Percentiles rank a stretch among this genome's conserved stretches.
Evolutionary conservation across 164 flowering plant genomes (phyloP).

Genomic region (Tinospora cordifolia): DNA sequence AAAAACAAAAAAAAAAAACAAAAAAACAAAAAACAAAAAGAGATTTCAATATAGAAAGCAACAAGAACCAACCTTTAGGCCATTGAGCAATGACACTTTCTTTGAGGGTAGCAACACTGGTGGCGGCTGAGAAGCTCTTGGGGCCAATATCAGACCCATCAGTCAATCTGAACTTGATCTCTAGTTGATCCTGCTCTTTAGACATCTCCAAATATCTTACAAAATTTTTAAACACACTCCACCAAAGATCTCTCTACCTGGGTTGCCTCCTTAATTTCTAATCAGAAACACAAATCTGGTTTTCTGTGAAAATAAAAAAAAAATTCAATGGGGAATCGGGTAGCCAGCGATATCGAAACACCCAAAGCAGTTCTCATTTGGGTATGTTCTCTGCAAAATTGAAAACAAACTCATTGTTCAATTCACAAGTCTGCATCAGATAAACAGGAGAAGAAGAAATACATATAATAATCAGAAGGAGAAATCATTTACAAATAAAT

Average conservation of each 20-base stretch:
- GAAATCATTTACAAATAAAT: neutral
- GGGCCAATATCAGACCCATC: conserved; percentile 96
- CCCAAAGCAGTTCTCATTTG: conserved; percentile 8
- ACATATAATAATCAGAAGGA: neutral
- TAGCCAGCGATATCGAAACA: conserved; percentile 3
- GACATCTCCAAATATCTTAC: conserved; percentile 37
- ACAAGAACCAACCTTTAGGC: conserved; percentile 63
- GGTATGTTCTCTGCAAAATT: conserved; percentile 7
- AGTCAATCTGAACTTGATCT: conserved; percentile 66
- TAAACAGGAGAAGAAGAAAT: neutral
- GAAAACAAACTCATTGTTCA: neutral
- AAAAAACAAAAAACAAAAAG: neutral
- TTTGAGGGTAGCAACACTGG: conserved; percentile 67
- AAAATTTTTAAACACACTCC: conserved; percentile 11
- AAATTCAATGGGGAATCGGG: neutral
- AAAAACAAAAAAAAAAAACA: neutral
- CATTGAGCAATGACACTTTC: conserved; percentile 75
- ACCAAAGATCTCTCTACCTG: conserved; percentile 17
- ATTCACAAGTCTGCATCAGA: conserved; percentile 7
- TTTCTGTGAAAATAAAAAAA: neutral
- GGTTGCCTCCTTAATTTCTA: neutral
- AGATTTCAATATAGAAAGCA: neutral
- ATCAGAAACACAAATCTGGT: neutral
- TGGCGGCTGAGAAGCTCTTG: conserved; percentile 52
- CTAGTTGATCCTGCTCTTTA: conserved; percentile 60